These are phyloP conservation scores for Claviceps maximensis DNA, from an alignment of 2,329 filamentous ascomycete species.

Conservation along the genomic window DNA sequence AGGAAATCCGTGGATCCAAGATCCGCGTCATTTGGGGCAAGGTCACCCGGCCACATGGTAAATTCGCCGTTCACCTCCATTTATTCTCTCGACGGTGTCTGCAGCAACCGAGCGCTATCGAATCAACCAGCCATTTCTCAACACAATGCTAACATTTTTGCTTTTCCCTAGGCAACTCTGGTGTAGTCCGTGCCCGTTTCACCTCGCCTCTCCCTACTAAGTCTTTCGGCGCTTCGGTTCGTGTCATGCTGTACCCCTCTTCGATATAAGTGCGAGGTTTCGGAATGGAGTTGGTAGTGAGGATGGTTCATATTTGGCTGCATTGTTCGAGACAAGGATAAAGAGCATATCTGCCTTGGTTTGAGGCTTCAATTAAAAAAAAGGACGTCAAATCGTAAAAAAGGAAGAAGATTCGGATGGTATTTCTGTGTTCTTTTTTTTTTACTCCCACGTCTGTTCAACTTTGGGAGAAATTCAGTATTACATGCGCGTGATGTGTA, in stretches of 20 bases:
- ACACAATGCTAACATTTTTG: background rate
- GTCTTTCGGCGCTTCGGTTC: conserved; percentile 91
- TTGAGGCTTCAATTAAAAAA: conserved; percentile 40
- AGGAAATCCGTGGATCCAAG: conserved; percentile 93
- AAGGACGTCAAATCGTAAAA: conserved; percentile 31
- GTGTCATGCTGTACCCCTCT: conserved; percentile 96
- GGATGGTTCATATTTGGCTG: conserved; percentile 48
- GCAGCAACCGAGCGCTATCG: background rate
- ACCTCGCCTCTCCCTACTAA: conserved; percentile 87
- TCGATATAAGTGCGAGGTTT: conserved; percentile 65
- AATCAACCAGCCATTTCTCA: background rate
- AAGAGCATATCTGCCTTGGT: conserved; percentile 35
- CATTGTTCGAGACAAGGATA: conserved; percentile 46
- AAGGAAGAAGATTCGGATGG: conserved; percentile 1
- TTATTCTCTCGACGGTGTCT: background rate
- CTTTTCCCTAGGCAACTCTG: conserved; percentile 70
- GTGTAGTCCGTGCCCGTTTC: conserved; percentile 97
- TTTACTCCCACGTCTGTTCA: background rate
- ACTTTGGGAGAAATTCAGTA: background rate
- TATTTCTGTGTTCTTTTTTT: background rate
- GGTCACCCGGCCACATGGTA: conserved; percentile 91
- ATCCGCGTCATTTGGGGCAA: conserved; percentile 99
- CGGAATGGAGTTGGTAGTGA: conserved; percentile 48
- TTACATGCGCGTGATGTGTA: conserved; percentile 3
- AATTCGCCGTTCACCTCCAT: conserved; percentile 14